A percentile compares a stretch with the other conserved stretches of the same genome.
Evolutionary conservation across 1,139 yeast genomes (phyloP).

Genomic region (Debaryomycetaceae sp.): DNA sequence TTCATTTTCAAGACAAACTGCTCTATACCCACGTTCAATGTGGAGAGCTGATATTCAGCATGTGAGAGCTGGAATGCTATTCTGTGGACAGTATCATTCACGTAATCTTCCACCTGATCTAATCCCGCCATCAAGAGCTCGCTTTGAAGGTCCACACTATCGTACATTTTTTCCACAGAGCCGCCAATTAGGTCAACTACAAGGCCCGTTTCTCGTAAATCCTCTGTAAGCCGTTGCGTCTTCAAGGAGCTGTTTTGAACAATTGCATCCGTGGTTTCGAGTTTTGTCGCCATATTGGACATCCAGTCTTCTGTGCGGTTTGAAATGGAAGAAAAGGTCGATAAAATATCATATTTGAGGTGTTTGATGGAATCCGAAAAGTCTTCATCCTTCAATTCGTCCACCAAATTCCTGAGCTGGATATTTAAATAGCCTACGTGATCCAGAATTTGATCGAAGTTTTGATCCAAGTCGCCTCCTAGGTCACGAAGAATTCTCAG

Average conservation of each 20-base stretch:
- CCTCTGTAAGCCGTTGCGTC: background rate
- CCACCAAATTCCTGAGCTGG: slow-evolving; percentile 9
- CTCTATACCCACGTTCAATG: background rate
- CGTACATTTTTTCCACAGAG: background rate
- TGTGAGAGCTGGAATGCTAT: background rate
- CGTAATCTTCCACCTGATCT: background rate
- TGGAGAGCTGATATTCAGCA: background rate
- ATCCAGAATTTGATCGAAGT: slow-evolving; percentile 11
- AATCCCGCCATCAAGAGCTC: background rate
- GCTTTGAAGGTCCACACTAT: background rate
- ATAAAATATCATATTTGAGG: slow-evolving; percentile 6
- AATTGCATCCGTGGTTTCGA: slow-evolving; percentile 3
- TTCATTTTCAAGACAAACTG: background rate
- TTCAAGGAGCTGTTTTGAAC: background rate
- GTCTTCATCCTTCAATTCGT: slow-evolving; percentile 4
- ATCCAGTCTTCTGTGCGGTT: slow-evolving; percentile 2
- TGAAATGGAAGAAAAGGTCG: slow-evolving; percentile 1
- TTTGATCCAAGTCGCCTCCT: slow-evolving; percentile 1
- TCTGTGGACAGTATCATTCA: background rate
- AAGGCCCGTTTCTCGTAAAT: background rate
- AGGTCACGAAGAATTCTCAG: slow-evolving; percentile 4
- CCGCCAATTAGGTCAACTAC: background rate
- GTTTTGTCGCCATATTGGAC: slow-evolving; percentile 3
- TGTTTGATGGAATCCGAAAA: slow-evolving; percentile 6
- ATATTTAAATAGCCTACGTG: slow-evolving; percentile 9